Evolutionary conservation across 192 early-diverging fungal species (phyloP).

Genomic region (Obelidium mucronatum): DNA sequence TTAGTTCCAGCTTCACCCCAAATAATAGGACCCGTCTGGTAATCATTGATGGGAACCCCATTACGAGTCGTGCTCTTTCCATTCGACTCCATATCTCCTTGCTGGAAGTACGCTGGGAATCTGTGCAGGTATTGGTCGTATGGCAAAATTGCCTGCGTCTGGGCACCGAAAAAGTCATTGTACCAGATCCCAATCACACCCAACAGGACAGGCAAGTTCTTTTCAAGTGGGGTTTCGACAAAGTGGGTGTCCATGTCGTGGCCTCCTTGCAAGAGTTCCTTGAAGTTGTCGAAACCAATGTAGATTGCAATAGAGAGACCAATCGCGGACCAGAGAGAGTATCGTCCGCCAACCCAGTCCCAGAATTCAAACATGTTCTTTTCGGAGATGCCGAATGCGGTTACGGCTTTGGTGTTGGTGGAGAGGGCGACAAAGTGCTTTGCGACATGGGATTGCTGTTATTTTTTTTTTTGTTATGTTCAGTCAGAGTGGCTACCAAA

Average conservation of each 20-base stretch:
- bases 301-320: conserved; percentile 96
- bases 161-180: conserved; percentile 97
- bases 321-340: conserved; percentile 99
- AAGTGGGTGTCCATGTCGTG: conserved; percentile 99
- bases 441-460: conserved; percentile 78
- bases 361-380: conserved; percentile 99
- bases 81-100: conserved; percentile 99
- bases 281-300: conserved; percentile 95
- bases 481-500: neutral
- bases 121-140: conserved; percentile 99
- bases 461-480: neutral
- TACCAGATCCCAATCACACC: conserved; percentile 95
- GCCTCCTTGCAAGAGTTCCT: conserved; percentile 85
- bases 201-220: conserved; percentile 93
- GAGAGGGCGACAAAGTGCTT: conserved; percentile 99
- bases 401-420: conserved; percentile 89
- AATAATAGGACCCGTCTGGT: conserved; percentile 95
- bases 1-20: conserved; percentile 99
- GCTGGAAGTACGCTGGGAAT: conserved; percentile 98
- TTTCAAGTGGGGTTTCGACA: conserved; percentile 84
- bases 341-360: conserved; percentile 99
- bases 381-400: conserved; percentile 92
- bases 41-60: conserved; percentile 75
- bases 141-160: conserved; percentile 93
- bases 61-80: conserved; percentile 92